Conservation (phyloP, 805 yeast species). For the Ogataea ramenticola region DNA sequence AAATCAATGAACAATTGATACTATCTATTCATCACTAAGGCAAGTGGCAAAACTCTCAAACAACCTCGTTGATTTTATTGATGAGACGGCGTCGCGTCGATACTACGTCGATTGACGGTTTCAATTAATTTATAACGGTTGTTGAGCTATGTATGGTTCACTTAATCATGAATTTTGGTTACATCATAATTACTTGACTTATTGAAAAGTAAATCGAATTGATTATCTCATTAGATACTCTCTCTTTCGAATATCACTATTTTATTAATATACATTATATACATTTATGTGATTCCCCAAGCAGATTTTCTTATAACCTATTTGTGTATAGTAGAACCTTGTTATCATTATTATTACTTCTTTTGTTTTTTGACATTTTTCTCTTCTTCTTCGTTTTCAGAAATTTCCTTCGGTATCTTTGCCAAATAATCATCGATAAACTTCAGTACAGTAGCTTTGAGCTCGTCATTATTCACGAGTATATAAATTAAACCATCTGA, state of each 20-base stretch:
- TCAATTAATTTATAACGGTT: too few relatives aligned
- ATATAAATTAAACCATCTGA: slow-evolving; percentile 54
- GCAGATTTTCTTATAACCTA: not conserved
- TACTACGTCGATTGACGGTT: too few relatives aligned
- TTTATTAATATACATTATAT: not conserved
- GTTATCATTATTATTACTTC: not conserved
- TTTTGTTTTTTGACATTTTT: not conserved
- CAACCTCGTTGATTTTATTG: too few relatives aligned
- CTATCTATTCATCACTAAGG: too few relatives aligned
- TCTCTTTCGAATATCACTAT: too few relatives aligned
- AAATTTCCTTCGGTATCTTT: not conserved
- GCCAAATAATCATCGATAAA: slow-evolving; percentile 31
- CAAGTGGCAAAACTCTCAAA: not conserved
- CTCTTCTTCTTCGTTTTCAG: not conserved
- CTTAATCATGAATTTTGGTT: too few relatives aligned
- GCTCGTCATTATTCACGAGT: slow-evolving; percentile 35
- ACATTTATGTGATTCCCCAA: not conserved
- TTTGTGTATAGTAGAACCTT: too few relatives aligned
- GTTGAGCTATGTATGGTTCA: too few relatives aligned
- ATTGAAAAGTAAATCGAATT: too few relatives aligned
- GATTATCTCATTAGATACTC: too few relatives aligned
- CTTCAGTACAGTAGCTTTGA: slow-evolving; percentile 31
- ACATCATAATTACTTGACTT: too few relatives aligned
- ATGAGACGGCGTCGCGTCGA: not conserved
- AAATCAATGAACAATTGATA: too few relatives aligned